Base-by-base conservation (phyloP, 192 early-diverging fungal genomes). In the Endogone sp. region DNA sequence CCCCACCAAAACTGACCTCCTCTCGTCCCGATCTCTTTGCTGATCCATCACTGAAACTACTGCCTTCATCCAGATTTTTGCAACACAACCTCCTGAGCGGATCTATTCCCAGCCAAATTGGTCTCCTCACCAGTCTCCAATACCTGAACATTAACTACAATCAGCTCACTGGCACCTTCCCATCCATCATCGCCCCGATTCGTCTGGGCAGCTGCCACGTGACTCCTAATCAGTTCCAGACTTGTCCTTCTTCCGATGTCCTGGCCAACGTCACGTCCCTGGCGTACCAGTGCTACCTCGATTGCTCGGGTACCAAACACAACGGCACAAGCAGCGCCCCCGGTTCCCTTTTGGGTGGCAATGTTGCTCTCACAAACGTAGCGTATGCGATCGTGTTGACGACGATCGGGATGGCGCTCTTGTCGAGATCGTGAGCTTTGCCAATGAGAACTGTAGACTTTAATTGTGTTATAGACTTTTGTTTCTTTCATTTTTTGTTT, bases 281-380 rank as follows among this genome's bases (percentile, higher is more conserved):
- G 25, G 77, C 77, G 20, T 72, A 62, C 60, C 61, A 65, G 30
- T 79, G 77, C n/a, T 66, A 68, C 20, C 11, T 79, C 2, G 60
- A 79, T 30, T 74, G 77, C 31, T n/a, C n/a, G n/a, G n/a, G n/a
- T n/a, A n/a, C n/a, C n/a, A n/a, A n/a, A n/a, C n/a, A n/a, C n/a
- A n/a, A n/a, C n/a, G n/a, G n/a, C n/a, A n/a, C n/a, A n/a, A n/a
- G n/a, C n/a, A n/a, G n/a, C n/a, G n/a, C n/a, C n/a, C n/a, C n/a
- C n/a, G n/a, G n/a, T n/a, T n/a, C n/a, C n/a, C n/a, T n/a, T n/a
- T n/a, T n/a, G n/a, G n/a, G n/a, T n/a, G n/a, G n/a, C n/a, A n/a
- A n/a, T n/a, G n/a, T n/a, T n/a, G n/a, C n/a, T n/a, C n/a, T n/a
- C n/a, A n/a, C n/a, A n/a, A n/a, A n/a, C n/a, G n/a, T n/a, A n/a